Conservation (phyloP, 2,329 filamentous ascomycete genomes). For the Colletotrichum horii region DNA sequence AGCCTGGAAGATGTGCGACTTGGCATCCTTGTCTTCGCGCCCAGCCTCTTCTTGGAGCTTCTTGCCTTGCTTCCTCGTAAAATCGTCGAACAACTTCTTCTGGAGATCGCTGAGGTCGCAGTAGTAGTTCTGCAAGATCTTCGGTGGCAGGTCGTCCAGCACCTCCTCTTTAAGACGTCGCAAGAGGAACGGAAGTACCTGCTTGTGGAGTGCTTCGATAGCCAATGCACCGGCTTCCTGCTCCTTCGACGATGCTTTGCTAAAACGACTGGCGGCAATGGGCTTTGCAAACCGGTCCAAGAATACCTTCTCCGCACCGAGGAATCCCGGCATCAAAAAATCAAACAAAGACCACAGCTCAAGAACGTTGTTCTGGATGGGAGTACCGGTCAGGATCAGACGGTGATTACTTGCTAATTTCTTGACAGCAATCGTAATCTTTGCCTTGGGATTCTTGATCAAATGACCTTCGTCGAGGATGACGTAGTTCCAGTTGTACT, state of each 20-base stretch:
- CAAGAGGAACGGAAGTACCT: conserved; percentile 94
- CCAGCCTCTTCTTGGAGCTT: conserved; percentile 84
- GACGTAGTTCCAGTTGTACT: conserved; percentile 95
- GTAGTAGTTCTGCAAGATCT: conserved; percentile 99
- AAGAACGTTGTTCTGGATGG: conserved; percentile 96
- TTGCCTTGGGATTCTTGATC: conserved; percentile 98
- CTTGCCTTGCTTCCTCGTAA: conserved; percentile 91
- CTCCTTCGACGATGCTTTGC: conserved; percentile 97
- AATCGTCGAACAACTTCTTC: conserved; percentile 94
- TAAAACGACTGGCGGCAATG: conserved; percentile 91
- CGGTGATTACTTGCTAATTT: conserved; percentile 89
- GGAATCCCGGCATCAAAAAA: conserved; percentile 98
- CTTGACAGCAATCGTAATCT: conserved; percentile 94
- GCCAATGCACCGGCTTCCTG: conserved; percentile 96
- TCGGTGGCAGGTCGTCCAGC: conserved; percentile 91
- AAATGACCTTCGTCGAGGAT: conserved; percentile 97
- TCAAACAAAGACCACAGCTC: conserved; percentile 98
- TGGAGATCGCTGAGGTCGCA: conserved; percentile 96
- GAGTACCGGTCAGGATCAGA: conserved; percentile 93
- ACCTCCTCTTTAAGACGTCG: conserved; percentile 98
- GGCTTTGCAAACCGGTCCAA: conserved; percentile 93
- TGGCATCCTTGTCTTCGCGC: conserved; percentile 87
- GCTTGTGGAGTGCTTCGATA: conserved; percentile 98
- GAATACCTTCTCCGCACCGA: conserved; percentile 95
- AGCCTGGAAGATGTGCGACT: conserved; percentile 99